Evolutionary conservation across 208 protist species (phyloP), one percentile per base, ranked within the genome.

Genomic region (Acanthamoeba royreba): DNA sequence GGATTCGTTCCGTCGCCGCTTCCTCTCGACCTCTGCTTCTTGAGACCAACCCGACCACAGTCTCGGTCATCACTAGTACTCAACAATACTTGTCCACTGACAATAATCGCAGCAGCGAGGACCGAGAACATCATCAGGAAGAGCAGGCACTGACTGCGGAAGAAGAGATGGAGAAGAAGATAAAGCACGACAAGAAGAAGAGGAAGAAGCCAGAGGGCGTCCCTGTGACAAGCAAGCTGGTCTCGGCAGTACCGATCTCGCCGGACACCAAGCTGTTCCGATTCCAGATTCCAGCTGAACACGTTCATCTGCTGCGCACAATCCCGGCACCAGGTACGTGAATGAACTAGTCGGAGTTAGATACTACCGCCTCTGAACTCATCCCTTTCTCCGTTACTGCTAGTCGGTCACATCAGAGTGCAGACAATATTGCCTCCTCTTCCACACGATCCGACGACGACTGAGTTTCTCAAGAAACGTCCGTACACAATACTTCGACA

Each of bases 211-310:
- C n/a, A n/a, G n/a, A n/a, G n/a, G n/a, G n/a, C n/a, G 72, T 52
- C 17, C 42, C 3, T 8, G 40, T 49, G 42, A 22, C 74, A 19
- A 55, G 28, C 74, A 85, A 47, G 74, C 4, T 85, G 9, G 74
- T 45, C 2, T 40, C 74, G 28, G n/a, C 74, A 4, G 74, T 55
- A 28, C 74, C 74, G 7, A 55, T 85, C 17, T 85, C 74, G 40
- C 74, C 74, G 15, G 74, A 85, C 43, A 85, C 74, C 74, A 85
- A 85, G 43, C 25, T 85, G 25, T 85, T 85, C 45, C 74, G 74
- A 22, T 38, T 85, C 74, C 42, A 53, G 31, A 45, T 17, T 4
- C 74, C 74, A 42, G n/a, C 40, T 4, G 74, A 55, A 4, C 74
- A 85, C 1, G 74, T 17, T 19, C 40, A 53, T 15, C 74, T 85